Evolutionary conservation across 495 filamentous ascomycete genomes (phyloP), one percentile per base, ranked within the genome.

Genomic region (Aspergillus baeticus): DNA sequence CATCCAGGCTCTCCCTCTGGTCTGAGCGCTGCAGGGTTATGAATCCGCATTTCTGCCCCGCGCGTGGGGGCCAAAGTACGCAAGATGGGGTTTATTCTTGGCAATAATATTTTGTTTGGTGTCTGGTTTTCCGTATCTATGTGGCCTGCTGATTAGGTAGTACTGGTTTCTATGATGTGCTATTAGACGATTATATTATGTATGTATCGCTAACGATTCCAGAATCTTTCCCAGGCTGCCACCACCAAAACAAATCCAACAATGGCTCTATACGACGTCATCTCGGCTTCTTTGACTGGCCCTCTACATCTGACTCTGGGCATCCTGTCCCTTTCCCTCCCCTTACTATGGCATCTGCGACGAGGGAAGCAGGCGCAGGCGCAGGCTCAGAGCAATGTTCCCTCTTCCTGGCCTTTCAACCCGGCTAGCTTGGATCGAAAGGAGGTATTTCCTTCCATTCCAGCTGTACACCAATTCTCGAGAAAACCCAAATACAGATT

Each of bases 381-480:
- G 35, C 35, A 37, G 35, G n/a, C 35, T 37, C 10, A 13, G 10
- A 37, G 10, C 35, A 31, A 10, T 34, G 45, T 14, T 49, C 45
- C 45, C n/a, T 15, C 29, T n/a, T 49, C 17, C n/a, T 34, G 34
- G 14, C 45, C 45, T 31, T 49, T 49, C n/a, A 29, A 49, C n/a
- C 29, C 45, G 31, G 26, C 45, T 15, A 35, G 10, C 4, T 20
- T 49, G 29, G 45, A 49, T 18, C 26, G 31, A 20, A 34, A 34
- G 34, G 15, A 49, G 45, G 45, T 49, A 35, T 6, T 15, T 20
- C 3, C 17, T 34, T n/a, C 11, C 45, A 10, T 34, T 48, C 15
- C 22, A 15, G 37, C 37, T 18, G 3, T 18, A 33, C 22, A 17
- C 10, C 31, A 21, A 26, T 46, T 44, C 31, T 34, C 11, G 6